Conservation (phyloP, 2,329 filamentous ascomycete species). For the Lachnellula willkommii region DNA sequence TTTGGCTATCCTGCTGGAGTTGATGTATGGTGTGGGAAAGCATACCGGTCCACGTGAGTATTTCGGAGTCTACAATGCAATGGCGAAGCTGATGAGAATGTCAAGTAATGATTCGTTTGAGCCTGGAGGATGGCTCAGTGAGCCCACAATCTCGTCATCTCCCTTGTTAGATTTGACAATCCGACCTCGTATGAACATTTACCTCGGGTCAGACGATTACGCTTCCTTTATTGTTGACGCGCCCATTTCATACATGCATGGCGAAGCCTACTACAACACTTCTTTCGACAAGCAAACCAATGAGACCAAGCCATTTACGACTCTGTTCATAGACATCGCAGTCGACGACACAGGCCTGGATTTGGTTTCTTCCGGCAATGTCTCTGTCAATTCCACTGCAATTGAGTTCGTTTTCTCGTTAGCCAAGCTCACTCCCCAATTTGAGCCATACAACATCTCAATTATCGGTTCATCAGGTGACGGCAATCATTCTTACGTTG, state of each 20-base stretch:
- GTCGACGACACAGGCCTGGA: slow-evolving; percentile 22
- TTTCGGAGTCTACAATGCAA: too few species aligned
- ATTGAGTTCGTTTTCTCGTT: slow-evolving; percentile 35
- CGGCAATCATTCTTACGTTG: slow-evolving; percentile 31
- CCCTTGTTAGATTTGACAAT: slow-evolving; percentile 38
- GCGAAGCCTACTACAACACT: slow-evolving; percentile 27
- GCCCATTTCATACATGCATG: slow-evolving; percentile 34
- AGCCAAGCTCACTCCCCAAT: slow-evolving; percentile 19
- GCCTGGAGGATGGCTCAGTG: slow-evolving; percentile 40
- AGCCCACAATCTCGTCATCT: slow-evolving; percentile 32
- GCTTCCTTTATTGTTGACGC: slow-evolving; percentile 40
- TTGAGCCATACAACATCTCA: slow-evolving; percentile 34
- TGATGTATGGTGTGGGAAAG: slow-evolving; percentile 43
- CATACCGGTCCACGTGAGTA: slow-evolving; percentile 36
- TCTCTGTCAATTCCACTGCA: slow-evolving; percentile 34
- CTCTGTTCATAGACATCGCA: slow-evolving; percentile 24
- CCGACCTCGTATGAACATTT: slow-evolving; percentile 41
- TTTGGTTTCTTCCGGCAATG: slow-evolving; percentile 21
- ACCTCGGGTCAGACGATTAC: slow-evolving; percentile 36
- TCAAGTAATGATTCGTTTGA: slow-evolving; percentile 41
- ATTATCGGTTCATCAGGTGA: slow-evolving; percentile 31
- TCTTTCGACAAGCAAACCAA: slow-evolving; percentile 19
- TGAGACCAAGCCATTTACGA: slow-evolving; percentile 14
- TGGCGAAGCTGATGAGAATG: background rate
- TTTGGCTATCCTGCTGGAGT: slow-evolving; percentile 39